These are phyloP conservation scores for Lenwebbia sp. DNA, from an alignment of 345 rosid genomes.

Conservation along the genomic window DNA sequence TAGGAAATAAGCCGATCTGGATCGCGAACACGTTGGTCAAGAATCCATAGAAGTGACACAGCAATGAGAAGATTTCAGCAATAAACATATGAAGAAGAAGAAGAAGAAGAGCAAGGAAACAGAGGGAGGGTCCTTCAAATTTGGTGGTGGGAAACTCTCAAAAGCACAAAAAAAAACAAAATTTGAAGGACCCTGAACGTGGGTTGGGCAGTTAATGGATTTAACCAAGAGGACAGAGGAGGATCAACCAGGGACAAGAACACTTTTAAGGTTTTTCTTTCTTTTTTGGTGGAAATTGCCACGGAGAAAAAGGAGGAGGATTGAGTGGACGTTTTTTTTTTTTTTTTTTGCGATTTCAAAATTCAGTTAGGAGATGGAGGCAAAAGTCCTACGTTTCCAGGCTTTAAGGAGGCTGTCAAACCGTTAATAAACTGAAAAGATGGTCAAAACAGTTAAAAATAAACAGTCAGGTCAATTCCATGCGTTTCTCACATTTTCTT, in stretches of 20 bases:
- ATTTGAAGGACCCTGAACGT: conserved; percentile 45
- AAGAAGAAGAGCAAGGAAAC: neutral
- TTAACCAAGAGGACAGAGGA: neutral
- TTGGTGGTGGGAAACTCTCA: neutral
- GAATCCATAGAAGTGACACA: neutral
- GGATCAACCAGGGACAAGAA: conserved; percentile 1
- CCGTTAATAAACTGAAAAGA: neutral
- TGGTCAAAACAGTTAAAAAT: neutral
- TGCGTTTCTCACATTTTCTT: neutral
- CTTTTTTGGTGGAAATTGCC: neutral
- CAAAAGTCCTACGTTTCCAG: neutral
- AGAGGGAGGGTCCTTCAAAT: conserved; percentile 34
- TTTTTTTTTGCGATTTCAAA: neutral
- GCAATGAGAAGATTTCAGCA: neutral
- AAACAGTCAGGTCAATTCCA: neutral
- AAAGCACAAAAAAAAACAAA: neutral
- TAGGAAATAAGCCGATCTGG: neutral
- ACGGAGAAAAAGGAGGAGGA: conserved; percentile 17
- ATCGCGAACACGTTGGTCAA: neutral
- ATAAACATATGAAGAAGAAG: neutral
- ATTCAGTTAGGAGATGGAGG: neutral
- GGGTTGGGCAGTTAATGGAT: neutral
- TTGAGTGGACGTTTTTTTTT: conserved; percentile 5
- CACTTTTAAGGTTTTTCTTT: neutral
- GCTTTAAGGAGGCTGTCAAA: neutral